Conservation (phyloP, 805 yeast genomes). For the Ogataea dorogensis region DNA sequence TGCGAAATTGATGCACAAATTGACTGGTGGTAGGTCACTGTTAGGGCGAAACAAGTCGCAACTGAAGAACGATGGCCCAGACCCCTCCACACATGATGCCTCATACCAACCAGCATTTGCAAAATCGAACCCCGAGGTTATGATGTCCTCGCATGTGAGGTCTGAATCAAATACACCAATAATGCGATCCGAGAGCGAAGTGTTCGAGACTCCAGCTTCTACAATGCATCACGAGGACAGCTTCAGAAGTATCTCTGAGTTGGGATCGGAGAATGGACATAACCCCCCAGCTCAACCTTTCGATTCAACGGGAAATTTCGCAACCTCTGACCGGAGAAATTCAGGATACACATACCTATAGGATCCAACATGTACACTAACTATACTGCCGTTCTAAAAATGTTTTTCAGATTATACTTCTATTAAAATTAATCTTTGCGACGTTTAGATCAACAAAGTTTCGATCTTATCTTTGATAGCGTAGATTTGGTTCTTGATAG, state of each 20-base stretch:
- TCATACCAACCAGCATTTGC: not conserved
- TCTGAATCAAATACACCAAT: slow-evolving; percentile 24
- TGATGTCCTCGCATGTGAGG: slow-evolving; percentile 14
- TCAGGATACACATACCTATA: slow-evolving; percentile 12
- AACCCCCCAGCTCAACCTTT: slow-evolving; percentile 15
- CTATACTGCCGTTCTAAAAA: not conserved
- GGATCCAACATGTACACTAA: slow-evolving; percentile 5
- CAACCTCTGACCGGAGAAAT: not conserved
- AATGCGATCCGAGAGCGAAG: slow-evolving; percentile 8
- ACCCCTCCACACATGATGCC: not conserved
- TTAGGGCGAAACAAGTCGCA: slow-evolving; percentile 24
- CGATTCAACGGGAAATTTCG: slow-evolving; percentile 11
- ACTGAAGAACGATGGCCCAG: slow-evolving; percentile 8
- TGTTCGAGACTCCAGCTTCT: slow-evolving; percentile 7
- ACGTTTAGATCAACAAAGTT: slow-evolving; percentile 78
- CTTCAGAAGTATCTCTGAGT: slow-evolving; percentile 10
- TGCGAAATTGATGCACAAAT: slow-evolving; percentile 41
- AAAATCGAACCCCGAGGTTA: slow-evolving; percentile 4
- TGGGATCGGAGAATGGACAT: slow-evolving; percentile 15
- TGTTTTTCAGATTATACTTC: not conserved
- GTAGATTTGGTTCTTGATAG: slow-evolving; percentile 95
- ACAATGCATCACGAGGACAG: slow-evolving; percentile 14
- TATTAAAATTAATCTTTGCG: slow-evolving; percentile 3
- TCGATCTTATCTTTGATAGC: slow-evolving; percentile 99
- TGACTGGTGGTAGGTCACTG: slow-evolving; percentile 44